Base-by-base conservation (phyloP, 768 basidiomycete species). In the Boletus rubroflammeus region DNA sequence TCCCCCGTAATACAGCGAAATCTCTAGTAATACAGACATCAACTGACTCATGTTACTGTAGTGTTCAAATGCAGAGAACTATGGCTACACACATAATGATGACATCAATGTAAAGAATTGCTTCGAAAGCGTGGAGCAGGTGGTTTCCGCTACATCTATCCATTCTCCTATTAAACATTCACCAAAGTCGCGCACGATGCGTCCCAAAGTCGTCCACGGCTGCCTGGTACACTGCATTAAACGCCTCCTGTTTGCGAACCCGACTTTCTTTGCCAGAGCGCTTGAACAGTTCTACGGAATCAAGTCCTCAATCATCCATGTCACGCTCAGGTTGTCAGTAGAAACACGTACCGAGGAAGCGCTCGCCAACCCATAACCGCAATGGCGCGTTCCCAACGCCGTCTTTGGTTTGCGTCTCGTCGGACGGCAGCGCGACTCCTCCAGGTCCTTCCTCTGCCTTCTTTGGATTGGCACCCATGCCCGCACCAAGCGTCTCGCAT, bases 311-410 rank as follows among this genome's bases (percentile, higher is more conserved):
- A 28, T 32, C 6, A 38, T 25, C 19, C 11, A 29, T 10, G 26
- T 41, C n/a, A 11, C 51, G 35, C 49, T 31, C 47, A 0, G 13
- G 26, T 9, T 6, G 6, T 25, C 40, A 47, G 45, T 19, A 6
- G 25, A 48, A 10, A 50, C 8, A 46, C 75, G 44, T 41, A 88
- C 87, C 87, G 45, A 83, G 70, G 58, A 81, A 79, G 41, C 86
- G 75, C 62, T 90, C 82, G 6, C 87, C 87, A 11, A 85, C 81
- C 89, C 89, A 90, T 46, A 88, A 63, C 21, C 87, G 73, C 63
- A 89, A 64, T 34, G 80, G 79, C 3, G 79, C 85, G 53, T 88
- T 88, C 5, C 87, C 88, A 19, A 82, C 62, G 3, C 65, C 64
- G 46, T 76, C 73, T 11, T 59, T 62, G 14, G 41, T 63, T 21